Conservation (phyloP, 768 basidiomycete species). For the Termitomyces sp. region DNA sequence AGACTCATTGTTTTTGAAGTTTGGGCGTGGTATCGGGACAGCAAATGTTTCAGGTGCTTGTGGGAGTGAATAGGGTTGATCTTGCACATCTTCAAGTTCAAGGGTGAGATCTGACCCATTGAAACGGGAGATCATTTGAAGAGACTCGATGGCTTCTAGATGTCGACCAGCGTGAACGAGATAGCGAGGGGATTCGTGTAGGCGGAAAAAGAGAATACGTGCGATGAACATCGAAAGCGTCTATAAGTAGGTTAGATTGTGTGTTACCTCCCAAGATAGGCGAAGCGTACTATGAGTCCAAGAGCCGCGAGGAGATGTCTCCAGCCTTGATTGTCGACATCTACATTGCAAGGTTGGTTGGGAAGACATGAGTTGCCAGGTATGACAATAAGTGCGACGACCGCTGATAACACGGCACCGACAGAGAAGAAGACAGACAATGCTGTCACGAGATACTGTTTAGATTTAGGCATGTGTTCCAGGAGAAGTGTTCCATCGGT, state of each 20-base stretch:
- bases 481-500: constrained; percentile 92
- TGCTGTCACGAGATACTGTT: constrained; percentile 88
- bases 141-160: constrained; percentile 77
- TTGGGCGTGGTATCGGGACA: constrained; percentile 6
- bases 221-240: constrained; percentile 84
- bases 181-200: constrained; percentile 93
- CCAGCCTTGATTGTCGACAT: constrained; percentile 82
- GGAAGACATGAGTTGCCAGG: constrained; percentile 70
- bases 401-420: constrained; percentile 82
- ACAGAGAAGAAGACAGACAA: constrained; percentile 95
- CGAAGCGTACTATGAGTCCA: constrained; percentile 71
- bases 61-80: constrained; percentile 30
- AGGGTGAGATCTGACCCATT: constrained; percentile 75
- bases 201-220: constrained; percentile 84
- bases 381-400: constrained; percentile 76
- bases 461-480: constrained; percentile 91
- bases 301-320: constrained; percentile 76
- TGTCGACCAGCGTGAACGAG: constrained; percentile 87
- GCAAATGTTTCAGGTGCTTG: constrained; percentile 3
- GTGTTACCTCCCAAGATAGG: constrained; percentile 3
- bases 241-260: constrained; percentile 38
- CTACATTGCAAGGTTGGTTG: constrained; percentile 57
- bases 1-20: neutral
- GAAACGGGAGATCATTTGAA: constrained; percentile 82
- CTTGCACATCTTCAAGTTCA: constrained; percentile 67